Base-by-base conservation (phyloP, 805 yeast species). In the Suhomyces canberraensis region DNA sequence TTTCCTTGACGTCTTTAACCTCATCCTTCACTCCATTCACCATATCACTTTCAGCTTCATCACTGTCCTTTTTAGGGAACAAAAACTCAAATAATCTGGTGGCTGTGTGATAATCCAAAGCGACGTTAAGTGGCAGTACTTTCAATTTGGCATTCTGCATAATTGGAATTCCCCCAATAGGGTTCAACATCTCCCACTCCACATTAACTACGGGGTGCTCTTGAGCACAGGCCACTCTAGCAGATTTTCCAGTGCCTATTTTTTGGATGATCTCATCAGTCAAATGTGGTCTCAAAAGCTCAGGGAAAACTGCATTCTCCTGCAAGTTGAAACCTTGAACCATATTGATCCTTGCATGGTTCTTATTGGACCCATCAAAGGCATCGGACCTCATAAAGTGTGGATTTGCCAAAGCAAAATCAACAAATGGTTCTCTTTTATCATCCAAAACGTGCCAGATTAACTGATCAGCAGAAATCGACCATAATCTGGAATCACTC, bases 121-220 rank as follows among this genome's bases (percentile, higher is more conserved):
- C 84, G 3, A 91, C 48, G 41, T 76, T 78, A 42, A 90, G 50
- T 1, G 96, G 96, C 35, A 75, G 71, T 13, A 87, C 56, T 1
- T 62, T 58, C 14, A 86, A 66, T 25, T 76, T 76, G 16, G 87
- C 80, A 34, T 73, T 64, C 41, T 78, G 79, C 61, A 90, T 69
- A 16, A 90, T 80, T n/a, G 84, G 75, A 34, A 90, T 88, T 8
- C 98, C 98, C 21, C 96, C 98, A 38, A 91, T 83, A 0, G 95
- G 88, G 37, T 76, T 78, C 35, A 83, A 75, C 80, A 84, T 76
- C n/a, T 78, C 74, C 98, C 98, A 90, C 8, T 61, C 34, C 48
- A 63, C 45, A 6, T 33, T 29, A 3, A 67, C 43, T 25, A 67
- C 47, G 1, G 69, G 64, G n/a, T 35, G 25, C 8, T 33, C 25